These are phyloP conservation scores for Zymoseptoria brevis DNA, from an alignment of 2,329 filamentous ascomycete species.

Conservation along the genomic window DNA sequence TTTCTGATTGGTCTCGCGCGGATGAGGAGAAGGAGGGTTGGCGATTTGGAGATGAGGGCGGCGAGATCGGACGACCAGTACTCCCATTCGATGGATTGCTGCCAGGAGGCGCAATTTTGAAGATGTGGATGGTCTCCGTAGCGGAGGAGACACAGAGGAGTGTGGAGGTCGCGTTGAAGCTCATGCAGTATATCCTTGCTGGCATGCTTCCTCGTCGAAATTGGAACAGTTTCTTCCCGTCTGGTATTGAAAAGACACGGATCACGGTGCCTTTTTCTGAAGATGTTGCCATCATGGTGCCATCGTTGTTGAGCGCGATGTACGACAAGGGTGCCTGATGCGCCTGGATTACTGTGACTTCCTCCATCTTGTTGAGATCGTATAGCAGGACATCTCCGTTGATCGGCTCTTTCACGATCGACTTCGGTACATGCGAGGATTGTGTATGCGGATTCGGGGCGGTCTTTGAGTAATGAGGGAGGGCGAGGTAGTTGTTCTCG, in stretches of 20 bases:
- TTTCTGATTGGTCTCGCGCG: slow-evolving; percentile 34
- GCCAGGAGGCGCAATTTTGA: slow-evolving; percentile 58
- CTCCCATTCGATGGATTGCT: slow-evolving; percentile 24
- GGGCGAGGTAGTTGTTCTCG: slow-evolving; percentile 91
- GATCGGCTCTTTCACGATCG: slow-evolving; percentile 60
- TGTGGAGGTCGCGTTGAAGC: slow-evolving; percentile 90
- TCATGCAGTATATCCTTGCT: slow-evolving; percentile 96
- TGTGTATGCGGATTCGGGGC: slow-evolving; percentile 32
- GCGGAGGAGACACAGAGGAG: slow-evolving; percentile 92
- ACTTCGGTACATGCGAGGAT: slow-evolving; percentile 77
- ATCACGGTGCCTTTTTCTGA: slow-evolving; percentile 98
- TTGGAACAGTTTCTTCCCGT: slow-evolving; percentile 87
- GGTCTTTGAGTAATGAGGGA: slow-evolving; percentile 67
- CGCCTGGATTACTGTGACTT: slow-evolving; percentile 90
- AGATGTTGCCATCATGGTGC: slow-evolving; percentile 83
- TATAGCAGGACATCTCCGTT: slow-evolving; percentile 90
- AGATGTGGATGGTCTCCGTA: slow-evolving; percentile 94
- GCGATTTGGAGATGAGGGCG: slow-evolving; percentile 21
- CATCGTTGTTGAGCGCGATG: slow-evolving; percentile 86
- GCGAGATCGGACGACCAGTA: slow-evolving; percentile 15
- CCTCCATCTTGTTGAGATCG: slow-evolving; percentile 80
- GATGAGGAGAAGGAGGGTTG: slow-evolving; percentile 14
- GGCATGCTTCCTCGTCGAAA: slow-evolving; percentile 94
- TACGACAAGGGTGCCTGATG: slow-evolving; percentile 86
- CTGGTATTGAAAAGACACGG: slow-evolving; percentile 85